Percentiles rank a stretch among this genome's conserved stretches.
These are phyloP conservation scores for Cyclostephanos invisitatus DNA, from an alignment of 108 stramenopile species.

Conservation along the genomic window DNA sequence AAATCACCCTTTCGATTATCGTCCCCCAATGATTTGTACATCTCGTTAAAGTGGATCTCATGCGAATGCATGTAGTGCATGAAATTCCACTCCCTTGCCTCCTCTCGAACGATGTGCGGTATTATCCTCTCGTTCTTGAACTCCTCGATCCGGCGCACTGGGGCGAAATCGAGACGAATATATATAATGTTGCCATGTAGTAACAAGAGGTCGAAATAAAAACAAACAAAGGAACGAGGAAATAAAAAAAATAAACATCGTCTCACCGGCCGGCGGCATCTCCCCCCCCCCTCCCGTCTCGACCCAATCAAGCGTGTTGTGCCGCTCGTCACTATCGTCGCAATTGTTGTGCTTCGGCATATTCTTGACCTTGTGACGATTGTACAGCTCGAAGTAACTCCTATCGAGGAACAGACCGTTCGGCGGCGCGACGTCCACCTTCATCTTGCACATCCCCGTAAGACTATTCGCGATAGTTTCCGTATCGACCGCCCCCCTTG, in stretches of 20 bases:
- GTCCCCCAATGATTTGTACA: background rate
- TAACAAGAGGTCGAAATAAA: too few relatives aligned
- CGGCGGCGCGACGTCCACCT: conserved; percentile 72
- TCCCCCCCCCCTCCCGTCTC: conserved; percentile 31
- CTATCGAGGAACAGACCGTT: conserved; percentile 89
- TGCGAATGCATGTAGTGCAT: conserved; percentile 73
- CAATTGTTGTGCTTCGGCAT: conserved; percentile 37
- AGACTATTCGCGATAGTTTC: conserved; percentile 56
- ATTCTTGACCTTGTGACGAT: conserved; percentile 57
- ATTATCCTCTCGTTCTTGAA: conserved; percentile 77
- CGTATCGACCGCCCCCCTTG: conserved; percentile 63
- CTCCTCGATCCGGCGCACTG: conserved; percentile 63
- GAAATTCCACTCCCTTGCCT: conserved; percentile 79
- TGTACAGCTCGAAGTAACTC: conserved; percentile 80
- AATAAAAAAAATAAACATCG: background rate
- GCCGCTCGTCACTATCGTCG: conserved; percentile 37
- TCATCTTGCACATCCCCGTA: conserved; percentile 44
- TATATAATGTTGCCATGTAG: too few relatives aligned
- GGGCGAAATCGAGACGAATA: conserved; percentile 5
- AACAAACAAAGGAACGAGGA: too few relatives aligned
- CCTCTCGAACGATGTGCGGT: conserved; percentile 81
- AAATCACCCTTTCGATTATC: background rate
- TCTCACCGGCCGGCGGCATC: conserved; percentile 31
- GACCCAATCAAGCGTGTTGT: conserved; percentile 59
- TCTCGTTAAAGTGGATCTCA: conserved; percentile 30